Evolutionary conservation across 495 filamentous ascomycete genomes (phyloP).

Genomic region (Hyaloscypha bicolor): DNA sequence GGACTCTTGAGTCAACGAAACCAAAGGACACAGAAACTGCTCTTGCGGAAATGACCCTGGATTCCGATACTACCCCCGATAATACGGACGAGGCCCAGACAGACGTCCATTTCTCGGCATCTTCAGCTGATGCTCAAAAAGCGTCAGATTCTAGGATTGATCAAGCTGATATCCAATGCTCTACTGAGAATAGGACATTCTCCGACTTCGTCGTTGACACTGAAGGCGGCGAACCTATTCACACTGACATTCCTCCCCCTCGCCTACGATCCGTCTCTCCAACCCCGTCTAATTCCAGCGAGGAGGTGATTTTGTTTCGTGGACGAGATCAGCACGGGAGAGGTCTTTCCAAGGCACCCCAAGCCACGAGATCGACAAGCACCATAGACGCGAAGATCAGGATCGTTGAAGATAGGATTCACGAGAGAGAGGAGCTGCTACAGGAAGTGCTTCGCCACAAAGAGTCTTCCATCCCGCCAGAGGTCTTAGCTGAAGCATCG

Average conservation of each 20-base stretch:
- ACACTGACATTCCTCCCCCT: conserved; percentile 34
- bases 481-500: conserved; percentile 1
- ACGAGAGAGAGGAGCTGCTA: conserved; percentile 21
- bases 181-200: conserved; percentile 9
- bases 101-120: not conserved
- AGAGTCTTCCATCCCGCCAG: not conserved
- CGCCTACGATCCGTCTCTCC: conserved; percentile 35
- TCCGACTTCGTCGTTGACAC: conserved; percentile 25
- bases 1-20: conserved; percentile 51
- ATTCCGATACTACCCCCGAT: conserved; percentile 9
- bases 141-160: not conserved
- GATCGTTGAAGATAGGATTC: conserved; percentile 32
- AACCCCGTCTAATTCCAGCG: conserved; percentile 55
- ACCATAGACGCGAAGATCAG: conserved; percentile 27
- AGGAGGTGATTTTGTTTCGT: conserved; percentile 68
- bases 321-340: conserved; percentile 45
- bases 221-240: conserved; percentile 12
- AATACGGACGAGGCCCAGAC: conserved; percentile 11
- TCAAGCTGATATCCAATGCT: not conserved
- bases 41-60: conserved; percentile 30
- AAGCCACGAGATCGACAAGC: conserved; percentile 2
- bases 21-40: conserved; percentile 29
- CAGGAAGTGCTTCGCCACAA: conserved; percentile 7
- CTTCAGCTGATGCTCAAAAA: not conserved
- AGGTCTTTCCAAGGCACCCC: conserved; percentile 12